Percentiles rank a stretch among this genome's conserved stretches.
Conservation (phyloP, 2,329 filamentous ascomycete genomes). For the Phyllosticta citriasiana region DNA sequence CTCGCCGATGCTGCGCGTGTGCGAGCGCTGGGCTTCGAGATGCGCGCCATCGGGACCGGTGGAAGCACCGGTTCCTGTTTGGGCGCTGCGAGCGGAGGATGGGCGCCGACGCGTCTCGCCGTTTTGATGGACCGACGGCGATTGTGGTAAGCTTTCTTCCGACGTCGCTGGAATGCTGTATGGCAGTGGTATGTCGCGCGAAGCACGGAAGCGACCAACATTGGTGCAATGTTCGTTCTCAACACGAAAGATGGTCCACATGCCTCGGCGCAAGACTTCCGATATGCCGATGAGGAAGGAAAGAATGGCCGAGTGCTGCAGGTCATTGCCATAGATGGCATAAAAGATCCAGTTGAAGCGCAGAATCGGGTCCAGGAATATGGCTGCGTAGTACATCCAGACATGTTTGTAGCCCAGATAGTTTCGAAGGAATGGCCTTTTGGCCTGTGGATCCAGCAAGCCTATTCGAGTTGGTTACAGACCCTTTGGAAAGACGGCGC, state of each 20-base stretch:
- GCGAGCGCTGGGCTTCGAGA: constrained; percentile 8
- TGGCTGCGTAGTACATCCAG: constrained; percentile 81
- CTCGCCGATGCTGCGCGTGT: background rate
- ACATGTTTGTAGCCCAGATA: constrained; percentile 67
- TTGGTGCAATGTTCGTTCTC: constrained; percentile 89
- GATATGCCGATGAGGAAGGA: constrained; percentile 70
- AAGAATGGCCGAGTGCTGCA: constrained; percentile 72
- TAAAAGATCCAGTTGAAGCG: constrained; percentile 95
- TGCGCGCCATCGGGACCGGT: constrained; percentile 1
- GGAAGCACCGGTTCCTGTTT: background rate
- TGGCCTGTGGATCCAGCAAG: constrained; percentile 66
- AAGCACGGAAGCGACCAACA: constrained; percentile 81
- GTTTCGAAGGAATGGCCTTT: constrained; percentile 57
- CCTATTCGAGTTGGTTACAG: constrained; percentile 73
- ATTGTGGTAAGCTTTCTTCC: constrained; percentile 8
- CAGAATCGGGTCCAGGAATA: constrained; percentile 71
- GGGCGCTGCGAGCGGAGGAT: background rate
- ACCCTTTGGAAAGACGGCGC: constrained; percentile 45
- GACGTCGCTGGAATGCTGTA: constrained; percentile 46
- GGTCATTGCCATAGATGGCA: constrained; percentile 66
- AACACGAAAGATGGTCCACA: constrained; percentile 89
- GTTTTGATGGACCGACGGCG: background rate
- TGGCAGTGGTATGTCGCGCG: constrained; percentile 74
- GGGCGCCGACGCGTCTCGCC: background rate
- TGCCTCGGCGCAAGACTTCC: constrained; percentile 73